phyloP scores from a whole-genome alignment of 2,329 filamentous ascomycete genomes.

The Pseudogymnoascus sp. region DNA sequence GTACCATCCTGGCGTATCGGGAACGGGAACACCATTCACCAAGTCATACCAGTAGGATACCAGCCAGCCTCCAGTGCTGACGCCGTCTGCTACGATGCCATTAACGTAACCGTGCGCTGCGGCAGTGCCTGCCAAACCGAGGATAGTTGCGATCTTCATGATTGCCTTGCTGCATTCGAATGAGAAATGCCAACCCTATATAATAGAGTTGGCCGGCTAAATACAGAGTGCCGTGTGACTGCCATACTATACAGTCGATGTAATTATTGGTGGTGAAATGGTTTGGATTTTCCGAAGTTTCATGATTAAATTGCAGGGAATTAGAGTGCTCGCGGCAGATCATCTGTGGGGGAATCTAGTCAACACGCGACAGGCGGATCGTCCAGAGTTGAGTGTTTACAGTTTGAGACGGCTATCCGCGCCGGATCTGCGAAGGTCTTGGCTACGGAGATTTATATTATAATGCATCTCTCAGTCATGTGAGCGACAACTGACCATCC shows the following conservation, averaged over 20 bases:
- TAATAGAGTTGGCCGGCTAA: background rate
- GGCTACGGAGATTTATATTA: too few relatives aligned
- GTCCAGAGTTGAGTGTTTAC: background rate
- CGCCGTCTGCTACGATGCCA: conserved; percentile 40
- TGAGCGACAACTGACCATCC: conserved; percentile 34
- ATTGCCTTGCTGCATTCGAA: background rate
- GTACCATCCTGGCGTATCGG: conserved; percentile 43
- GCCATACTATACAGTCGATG: background rate
- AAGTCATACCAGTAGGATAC: background rate
- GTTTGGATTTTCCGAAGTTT: background rate
- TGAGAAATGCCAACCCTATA: background rate
- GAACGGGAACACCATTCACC: background rate
- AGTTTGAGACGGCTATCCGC: background rate
- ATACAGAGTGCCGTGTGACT: conserved; percentile 1
- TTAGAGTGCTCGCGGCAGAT: background rate
- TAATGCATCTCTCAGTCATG: too few relatives aligned
- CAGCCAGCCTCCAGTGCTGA: conserved; percentile 7
- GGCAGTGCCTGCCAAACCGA: conserved; percentile 29
- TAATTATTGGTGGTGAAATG: background rate
- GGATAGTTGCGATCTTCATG: conserved; percentile 1
- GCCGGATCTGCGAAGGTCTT: background rate
- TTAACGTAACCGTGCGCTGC: conserved; percentile 40
- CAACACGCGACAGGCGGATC: background rate
- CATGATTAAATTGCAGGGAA: background rate
- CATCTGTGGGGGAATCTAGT: background rate